phyloP scores from a whole-genome alignment of 108 stramenopile species.

The Cyclotella choctawhatcheeana region DNA sequence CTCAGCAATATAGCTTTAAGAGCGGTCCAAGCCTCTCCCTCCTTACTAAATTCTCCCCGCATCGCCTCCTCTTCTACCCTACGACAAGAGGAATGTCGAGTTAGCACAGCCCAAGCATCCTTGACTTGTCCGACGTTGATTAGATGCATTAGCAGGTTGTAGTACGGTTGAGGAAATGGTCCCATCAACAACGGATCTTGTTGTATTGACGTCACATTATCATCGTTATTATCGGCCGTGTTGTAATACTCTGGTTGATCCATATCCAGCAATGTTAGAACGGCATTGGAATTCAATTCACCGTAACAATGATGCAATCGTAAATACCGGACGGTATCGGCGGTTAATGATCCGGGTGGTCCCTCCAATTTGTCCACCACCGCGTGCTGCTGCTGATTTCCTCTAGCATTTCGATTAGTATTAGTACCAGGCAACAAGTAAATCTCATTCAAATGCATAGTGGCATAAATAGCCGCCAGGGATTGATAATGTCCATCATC shows the following conservation, averaged over 20 bases:
- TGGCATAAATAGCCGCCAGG: slow-evolving; percentile 57
- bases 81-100: slow-evolving; percentile 65
- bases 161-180: slow-evolving; percentile 50
- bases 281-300: slow-evolving; percentile 18
- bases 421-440: slow-evolving; percentile 45
- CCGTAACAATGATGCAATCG: slow-evolving; percentile 48
- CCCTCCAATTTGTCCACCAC: slow-evolving; percentile 21
- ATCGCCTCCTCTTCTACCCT: slow-evolving; percentile 35
- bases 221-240: neutral
- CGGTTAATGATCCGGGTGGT: slow-evolving; percentile 67
- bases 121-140: slow-evolving; percentile 62
- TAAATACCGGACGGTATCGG: slow-evolving; percentile 80
- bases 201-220: slow-evolving; percentile 10
- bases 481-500: slow-evolving; percentile 55
- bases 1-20: slow-evolving; percentile 62
- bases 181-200: slow-evolving; percentile 6
- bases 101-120: slow-evolving; percentile 74
- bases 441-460: slow-evolving; percentile 70
- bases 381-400: neutral
- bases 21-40: slow-evolving; percentile 64
- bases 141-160: slow-evolving; percentile 55
- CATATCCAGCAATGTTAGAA: slow-evolving; percentile 45
- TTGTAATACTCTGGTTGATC: slow-evolving; percentile 71
- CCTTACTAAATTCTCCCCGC: slow-evolving; percentile 14
- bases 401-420: neutral